Percentiles rank a stretch among this genome's conserved stretches.
These are phyloP conservation scores for Amorphotheca resinae DNA, from an alignment of 495 filamentous ascomycete genomes.

Conservation along the genomic window DNA sequence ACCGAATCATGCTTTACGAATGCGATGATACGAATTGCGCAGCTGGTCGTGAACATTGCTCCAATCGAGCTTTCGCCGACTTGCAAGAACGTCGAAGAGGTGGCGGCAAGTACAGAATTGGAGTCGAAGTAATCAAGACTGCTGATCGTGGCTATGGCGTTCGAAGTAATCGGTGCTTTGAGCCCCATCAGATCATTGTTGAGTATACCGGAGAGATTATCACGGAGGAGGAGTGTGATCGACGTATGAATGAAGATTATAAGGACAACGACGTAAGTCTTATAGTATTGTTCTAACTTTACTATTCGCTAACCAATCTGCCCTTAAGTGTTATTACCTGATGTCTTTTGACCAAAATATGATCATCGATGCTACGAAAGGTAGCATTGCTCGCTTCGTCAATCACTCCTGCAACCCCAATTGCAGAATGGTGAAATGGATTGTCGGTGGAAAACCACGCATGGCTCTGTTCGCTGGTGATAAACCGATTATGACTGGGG, in stretches of 20 bases:
- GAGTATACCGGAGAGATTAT: constrained; percentile 98
- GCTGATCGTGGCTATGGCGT: constrained; percentile 81
- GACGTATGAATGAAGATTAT: constrained; percentile 83
- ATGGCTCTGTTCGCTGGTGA: constrained; percentile 97
- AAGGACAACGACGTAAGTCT: constrained; percentile 73
- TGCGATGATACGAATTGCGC: constrained; percentile 86
- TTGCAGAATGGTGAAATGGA: constrained; percentile 95
- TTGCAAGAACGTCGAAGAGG: constrained; percentile 62
- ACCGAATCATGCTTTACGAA: constrained; percentile 93
- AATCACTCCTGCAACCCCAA: constrained; percentile 98
- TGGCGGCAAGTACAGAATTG: constrained; percentile 74
- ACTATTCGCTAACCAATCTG: constrained; percentile 9
- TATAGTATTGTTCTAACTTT: neutral
- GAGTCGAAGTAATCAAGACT: constrained; percentile 91
- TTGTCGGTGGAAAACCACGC: constrained; percentile 83
- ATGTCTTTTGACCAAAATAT: constrained; percentile 98
- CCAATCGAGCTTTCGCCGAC: constrained; percentile 76
- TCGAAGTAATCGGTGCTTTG: constrained; percentile 76
- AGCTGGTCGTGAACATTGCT: constrained; percentile 54
- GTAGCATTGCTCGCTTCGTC: constrained; percentile 92
- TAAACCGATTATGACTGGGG: constrained; percentile 76
- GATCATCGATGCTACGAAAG: constrained; percentile 94
- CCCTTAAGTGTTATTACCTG: constrained; percentile 74
- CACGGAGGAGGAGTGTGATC: constrained; percentile 82
- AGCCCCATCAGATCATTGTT: constrained; percentile 88